A percentile compares a stretch with the other conserved stretches of the same genome.
Evolutionary conservation across 192 early-diverging fungal species (phyloP).

Genomic region (Gonapodya prolifera): DNA sequence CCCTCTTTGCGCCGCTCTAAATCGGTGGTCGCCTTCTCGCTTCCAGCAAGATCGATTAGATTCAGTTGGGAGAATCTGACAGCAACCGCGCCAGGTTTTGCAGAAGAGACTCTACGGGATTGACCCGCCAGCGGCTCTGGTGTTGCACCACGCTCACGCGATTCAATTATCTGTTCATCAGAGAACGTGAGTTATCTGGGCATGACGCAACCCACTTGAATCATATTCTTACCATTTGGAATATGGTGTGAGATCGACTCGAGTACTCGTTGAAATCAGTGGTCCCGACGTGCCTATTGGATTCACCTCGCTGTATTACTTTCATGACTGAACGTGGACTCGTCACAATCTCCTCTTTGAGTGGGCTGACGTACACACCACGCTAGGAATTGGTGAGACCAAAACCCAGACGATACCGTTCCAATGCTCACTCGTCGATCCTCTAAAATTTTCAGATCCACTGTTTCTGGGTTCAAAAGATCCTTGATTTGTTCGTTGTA

Average conservation of each 20-base stretch:
- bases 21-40: constrained; percentile 80
- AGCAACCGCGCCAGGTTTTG: constrained; percentile 16
- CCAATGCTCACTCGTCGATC: constrained; percentile 27
- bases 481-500: constrained; percentile 93
- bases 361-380: constrained; percentile 57
- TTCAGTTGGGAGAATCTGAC: constrained; percentile 41
- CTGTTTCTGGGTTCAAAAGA: constrained; percentile 67
- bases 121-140: neutral
- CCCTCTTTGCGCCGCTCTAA: constrained; percentile 86
- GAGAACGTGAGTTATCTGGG: neutral
- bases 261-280: constrained; percentile 90
- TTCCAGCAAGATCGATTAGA: constrained; percentile 93
- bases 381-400: constrained; percentile 17
- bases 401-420: neutral
- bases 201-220: constrained; percentile 3
- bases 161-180: constrained; percentile 54
- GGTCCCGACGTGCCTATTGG: constrained; percentile 71
- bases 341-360: constrained; percentile 65
- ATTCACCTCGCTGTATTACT: constrained; percentile 63
- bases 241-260: constrained; percentile 90
- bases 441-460: constrained; percentile 81
- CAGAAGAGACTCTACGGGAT: neutral
- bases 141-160: constrained; percentile 35
- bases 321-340: constrained; percentile 58
- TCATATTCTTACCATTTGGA: constrained; percentile 57